Evolutionary conservation across 129 eudicot species (phyloP), one percentile per base, ranked within the genome.

Genomic region (Lactuca sativa): DNA sequence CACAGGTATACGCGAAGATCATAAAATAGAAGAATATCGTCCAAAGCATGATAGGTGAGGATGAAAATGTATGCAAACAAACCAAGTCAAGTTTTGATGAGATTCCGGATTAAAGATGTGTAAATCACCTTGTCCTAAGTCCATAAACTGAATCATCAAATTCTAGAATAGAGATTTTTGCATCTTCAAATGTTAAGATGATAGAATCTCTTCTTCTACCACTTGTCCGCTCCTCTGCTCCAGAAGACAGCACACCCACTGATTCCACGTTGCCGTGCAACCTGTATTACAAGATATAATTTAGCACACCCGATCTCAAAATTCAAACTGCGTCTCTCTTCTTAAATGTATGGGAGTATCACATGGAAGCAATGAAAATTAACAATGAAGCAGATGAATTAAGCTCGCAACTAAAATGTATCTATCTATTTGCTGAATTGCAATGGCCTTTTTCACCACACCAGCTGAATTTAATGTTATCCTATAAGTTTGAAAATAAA

Each of bases 211-310:
- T 90, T 84, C 90, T 86, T 81, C 75, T 85, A 60, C 97, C 95
- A 60, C 85, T 67, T 62, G 76, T 70, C 72, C 81, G 71, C 38
- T 87, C 90, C 82, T 65, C 80, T 67, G 85, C 85, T 70, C 95
- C 95, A 66, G 67, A 53, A 61, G 84, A 78, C 64, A 93, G 74
- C 44, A 89, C 84, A 7, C 81, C 92, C 80, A 93, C 74, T 4
- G 97, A 85, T 70, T 89, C 90, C 54, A 93, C 88, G 78, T 93
- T 90, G n/a, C 98, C 98, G 53, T 93, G 98, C 86, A 93, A 78
- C 89, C 98, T 93, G 78, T 67, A 69, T 54, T 41, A 59, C 53
- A 55, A 65, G 38, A 59, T 59, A 75, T 37, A 21, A 14, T 64
- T 31, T 21, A 64, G 4, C 59, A 47, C 21, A 49, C 48, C 10